Evolutionary conservation across 345 rosid genomes (phyloP), one percentile per base, ranked within the genome.

Genomic region (Pistacia vera): DNA sequence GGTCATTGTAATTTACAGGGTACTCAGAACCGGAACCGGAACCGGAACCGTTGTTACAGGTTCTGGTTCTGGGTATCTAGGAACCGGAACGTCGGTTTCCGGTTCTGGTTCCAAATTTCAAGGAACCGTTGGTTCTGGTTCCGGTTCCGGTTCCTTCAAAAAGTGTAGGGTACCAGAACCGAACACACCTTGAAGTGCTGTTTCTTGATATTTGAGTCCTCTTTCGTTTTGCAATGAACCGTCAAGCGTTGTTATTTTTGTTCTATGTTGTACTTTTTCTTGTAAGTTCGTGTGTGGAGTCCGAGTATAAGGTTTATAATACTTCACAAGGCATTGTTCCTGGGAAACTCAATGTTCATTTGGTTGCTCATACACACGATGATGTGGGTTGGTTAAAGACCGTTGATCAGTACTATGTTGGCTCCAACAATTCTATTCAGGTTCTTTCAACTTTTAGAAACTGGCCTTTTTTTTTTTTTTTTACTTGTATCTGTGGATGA

Each of bases 311-410:
- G 83, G 90, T 80, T 44, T 96, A 93, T 80, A 90, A 96, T 84
- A 96, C 99, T 73, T 89, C 97, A n/a, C 88, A 89, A 68, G 77
- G 91, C 52, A 82, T 91, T 30, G 97, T 89, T 68, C 86, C 92
- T 4, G 89, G 84, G 66, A 96, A 96, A 82, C 90, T 96, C 75
- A 96, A 96, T 72, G 99, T 93, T 78, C 99, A 96, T 81, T 78
- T 96, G 81, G 99, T 96, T 75, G 85, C 97, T 81, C 99, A 96
- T 75, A 80, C 97, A 13, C 99, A 96, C 79, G n/a, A n/a, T 61
- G 99, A 96, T 63, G n/a, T n/a, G 73, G 99, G 99, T 69, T 93
- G 99, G 98, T 79, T 96, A 68, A n/a, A 93, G 89, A 96, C 99
- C 4, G 89, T 96, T 83, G 99, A 93, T 75, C 99, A 96, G 87